Evolutionary conservation across 2,329 filamentous ascomycete genomes (phyloP), one percentile per base, ranked within the genome.

Genomic region (Westerdykella sp.): DNA sequence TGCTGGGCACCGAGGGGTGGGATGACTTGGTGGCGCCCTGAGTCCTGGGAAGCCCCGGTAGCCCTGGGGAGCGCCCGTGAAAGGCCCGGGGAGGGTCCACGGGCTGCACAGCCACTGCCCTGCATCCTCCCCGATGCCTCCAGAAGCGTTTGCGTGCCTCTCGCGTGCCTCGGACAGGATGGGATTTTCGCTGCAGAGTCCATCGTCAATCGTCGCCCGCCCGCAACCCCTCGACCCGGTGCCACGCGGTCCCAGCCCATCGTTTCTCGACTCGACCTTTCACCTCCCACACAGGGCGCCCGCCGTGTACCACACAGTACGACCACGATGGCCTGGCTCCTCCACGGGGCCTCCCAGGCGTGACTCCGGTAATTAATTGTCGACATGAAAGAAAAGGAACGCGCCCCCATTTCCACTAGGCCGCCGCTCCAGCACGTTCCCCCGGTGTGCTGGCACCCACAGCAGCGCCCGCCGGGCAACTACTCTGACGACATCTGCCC

Each of bases 61-160:
- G 25, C 9, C 11, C 25, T 28, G 25, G 11, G 11, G 25, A 12
- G 25, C 9, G 11, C 2, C 25, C 25, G 25, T 28, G 25, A 28
- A 28, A 28, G 7, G 25, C 7, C 25, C 25, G 9, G 25, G 25
- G 16, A 12, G 25, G 25, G 25, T 12, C 25, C 11, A 28, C 48
- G 46, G 46, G 44, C 23, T 58, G 62, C 62, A 65, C 62, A 64
- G 62, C 62, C 62, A 65, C 25, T 43, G 52, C 60, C 59, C 54
- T 63, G 58, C 59, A 53, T 52, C 50, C 51, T 48, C 45, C 45
- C 44, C 53, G 49, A 51, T 44, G 41, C 49, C 45, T 56, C 56
- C 50, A 54, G 57, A 60, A 55, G 53, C 49, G 50, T 44, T 42
- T 18, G 32, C 32, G 32, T 18, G 32, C n/a, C 32, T 35, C 32